Percentiles rank a stretch among this genome's conserved stretches.
These are phyloP conservation scores for Aurifilum marmelostoma DNA, from an alignment of 2,329 filamentous ascomycete genomes.

Conservation along the genomic window DNA sequence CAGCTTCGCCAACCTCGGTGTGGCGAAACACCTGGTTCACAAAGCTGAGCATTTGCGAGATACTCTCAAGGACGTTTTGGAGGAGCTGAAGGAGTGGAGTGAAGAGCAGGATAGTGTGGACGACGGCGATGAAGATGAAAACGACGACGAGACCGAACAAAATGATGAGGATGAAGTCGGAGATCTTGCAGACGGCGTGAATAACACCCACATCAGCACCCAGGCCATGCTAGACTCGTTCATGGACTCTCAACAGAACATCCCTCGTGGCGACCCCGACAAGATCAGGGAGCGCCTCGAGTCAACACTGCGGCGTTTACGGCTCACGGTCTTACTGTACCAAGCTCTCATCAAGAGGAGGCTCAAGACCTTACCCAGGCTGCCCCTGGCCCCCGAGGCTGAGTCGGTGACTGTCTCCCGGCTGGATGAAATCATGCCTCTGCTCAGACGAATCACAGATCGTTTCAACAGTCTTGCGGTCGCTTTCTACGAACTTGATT, in stretches of 20 bases:
- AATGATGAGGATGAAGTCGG: constrained; percentile 51
- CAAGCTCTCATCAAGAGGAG: constrained; percentile 71
- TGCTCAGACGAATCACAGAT: constrained; percentile 65
- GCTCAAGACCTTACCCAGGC: constrained; percentile 59
- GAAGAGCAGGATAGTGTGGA: constrained; percentile 70
- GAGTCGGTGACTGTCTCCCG: constrained; percentile 41
- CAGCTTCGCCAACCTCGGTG: constrained; percentile 65
- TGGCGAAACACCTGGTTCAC: constrained; percentile 69
- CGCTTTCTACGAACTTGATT: constrained; percentile 72
- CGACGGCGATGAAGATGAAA: constrained; percentile 55
- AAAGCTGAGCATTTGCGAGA: constrained; percentile 76
- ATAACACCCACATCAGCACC: constrained; percentile 41
- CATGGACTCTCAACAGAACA: constrained; percentile 63
- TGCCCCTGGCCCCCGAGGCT: constrained; percentile 30
- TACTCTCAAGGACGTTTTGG: constrained; percentile 78
- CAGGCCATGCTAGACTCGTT: constrained; percentile 69
- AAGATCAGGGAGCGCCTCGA: constrained; percentile 68
- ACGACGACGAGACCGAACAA: constrained; percentile 46
- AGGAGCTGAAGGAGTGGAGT: constrained; percentile 87
- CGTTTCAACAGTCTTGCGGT: constrained; percentile 71
- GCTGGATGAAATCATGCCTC: constrained; percentile 59
- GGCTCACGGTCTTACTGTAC: constrained; percentile 70
- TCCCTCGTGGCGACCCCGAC: constrained; percentile 67
- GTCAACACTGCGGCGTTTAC: constrained; percentile 64
- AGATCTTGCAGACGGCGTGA: constrained; percentile 35